Evolutionary conservation across 768 basidiomycete species (phyloP), one percentile per base, ranked within the genome.

Genomic region (Mycena sanguinolenta): DNA sequence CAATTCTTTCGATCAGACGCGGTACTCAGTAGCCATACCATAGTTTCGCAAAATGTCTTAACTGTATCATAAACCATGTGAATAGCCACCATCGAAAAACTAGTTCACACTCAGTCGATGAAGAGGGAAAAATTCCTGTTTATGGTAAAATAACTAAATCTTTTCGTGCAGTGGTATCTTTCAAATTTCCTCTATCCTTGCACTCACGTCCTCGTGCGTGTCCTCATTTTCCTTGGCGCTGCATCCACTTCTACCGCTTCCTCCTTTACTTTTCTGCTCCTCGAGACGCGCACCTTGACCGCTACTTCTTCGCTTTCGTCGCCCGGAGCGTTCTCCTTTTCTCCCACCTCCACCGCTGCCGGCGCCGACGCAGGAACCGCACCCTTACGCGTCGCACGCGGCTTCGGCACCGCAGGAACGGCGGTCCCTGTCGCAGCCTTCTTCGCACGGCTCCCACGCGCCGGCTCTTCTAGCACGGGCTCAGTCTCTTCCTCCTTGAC

Each of bases 241-340:
- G 75, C 75, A 65, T 77, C 76, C n/a, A 55, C 49, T 54, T 77
- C 72, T 46, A 49, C 70, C 12, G 23, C 70, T 38, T 70, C 70
- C 52, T 75, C 70, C 63, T 75, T 78, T 27, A 77, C 76, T 58
- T 76, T 81, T 52, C 77, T 76, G 42, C 79, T 79, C 71, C 80
- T 79, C 36, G 83, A 82, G 17, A 82, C 78, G 52, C 81, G 78
- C 25, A 82, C 76, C 70, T 83, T 85, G 21, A 75, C 77, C 32
- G 77, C 72, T 13, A 73, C 58, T 38, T 72, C 71, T 32, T 55
- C 79, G 0, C 76, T 80, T 25, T 81, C 78, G 13, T 79, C 80
- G 8, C 78, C 79, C 1, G 81, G 79, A 1, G 82, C 75, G 61
- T 85, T 85, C 75, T 86, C 84, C 69, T 87, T 86, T 62, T 85